Base-by-base conservation (phyloP, 179 eudicot species). In the Silene noctiflora region DNA sequence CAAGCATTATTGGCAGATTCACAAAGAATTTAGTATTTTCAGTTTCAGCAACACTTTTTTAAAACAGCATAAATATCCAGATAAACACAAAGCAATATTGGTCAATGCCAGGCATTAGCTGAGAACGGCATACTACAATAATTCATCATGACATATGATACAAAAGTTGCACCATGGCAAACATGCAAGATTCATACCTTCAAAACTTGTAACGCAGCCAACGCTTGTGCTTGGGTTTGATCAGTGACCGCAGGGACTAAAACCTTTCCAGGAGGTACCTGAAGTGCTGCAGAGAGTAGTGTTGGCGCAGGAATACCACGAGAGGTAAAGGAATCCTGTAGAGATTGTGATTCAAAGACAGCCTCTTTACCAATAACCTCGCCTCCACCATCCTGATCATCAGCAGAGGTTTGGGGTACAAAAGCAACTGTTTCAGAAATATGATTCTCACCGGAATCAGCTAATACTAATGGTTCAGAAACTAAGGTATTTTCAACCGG, bases 271-370 rank as follows among this genome's bases (percentile, higher is more conserved):
- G 91, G 90, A 67, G 79, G 78, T 42, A 84, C 82, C 88, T 82
- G 92, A 71, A 91, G 88, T 79, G 91, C 89, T 80, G 92, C 84
- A 84, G 91, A 87, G 80, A 89, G 88, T 73, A 82, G 75, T 70
- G 93, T 84, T 75, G 99, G 99, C 76, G 99, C 99, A 79, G 99
- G 99, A 79, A 89, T 83, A 74, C 97, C 97, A 75, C 81, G 87
- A 78, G 89, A 87, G 71, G 88, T 72, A 71, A 84, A 84, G 63
- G 84, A 51, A 61, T 72, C 80, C 65, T 66, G 78, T 70, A 77
- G 72, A 81, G 80, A 76, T 62, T 78, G 80, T 63, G 86, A 82
- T 76, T 84, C 90, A 77, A 75, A 64, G 73, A 69, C 77, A 44
- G 88, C 69, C 82, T 63, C 73, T 44, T 64, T 81, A 70, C 65